Percentiles rank a stretch among this genome's conserved stretches.
Evolutionary conservation across 129 eudicot species (phyloP).

Genomic region (Artemisia argyi): DNA sequence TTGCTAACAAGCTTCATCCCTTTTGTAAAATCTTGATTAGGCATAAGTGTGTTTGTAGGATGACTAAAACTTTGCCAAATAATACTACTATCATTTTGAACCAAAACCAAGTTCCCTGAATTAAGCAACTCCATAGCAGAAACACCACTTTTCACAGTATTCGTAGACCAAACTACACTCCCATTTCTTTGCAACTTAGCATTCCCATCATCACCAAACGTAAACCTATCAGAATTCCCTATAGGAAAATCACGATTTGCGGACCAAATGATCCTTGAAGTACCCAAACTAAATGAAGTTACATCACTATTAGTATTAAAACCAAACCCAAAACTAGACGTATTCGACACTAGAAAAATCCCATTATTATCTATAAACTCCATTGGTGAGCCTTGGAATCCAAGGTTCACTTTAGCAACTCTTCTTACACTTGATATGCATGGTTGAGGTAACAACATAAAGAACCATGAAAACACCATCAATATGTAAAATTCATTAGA

Average conservation of each 20-base stretch:
- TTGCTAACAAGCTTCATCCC: neutral
- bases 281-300: constrained; percentile 11
- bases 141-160: constrained; percentile 59
- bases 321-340: neutral
- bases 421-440: constrained; percentile 51
- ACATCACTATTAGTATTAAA: neutral
- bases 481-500: neutral
- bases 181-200: constrained; percentile 55
- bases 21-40: constrained; percentile 28
- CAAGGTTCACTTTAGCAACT: constrained; percentile 38
- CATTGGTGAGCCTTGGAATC: neutral
- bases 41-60: constrained; percentile 28
- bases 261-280: constrained; percentile 73
- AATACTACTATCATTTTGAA: constrained; percentile 44
- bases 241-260: constrained; percentile 69
- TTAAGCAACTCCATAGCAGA: constrained; percentile 57
- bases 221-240: constrained; percentile 49
- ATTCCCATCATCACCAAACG: constrained; percentile 63
- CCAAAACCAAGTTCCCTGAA: constrained; percentile 73
- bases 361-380: neutral
- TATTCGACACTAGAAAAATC: neutral
- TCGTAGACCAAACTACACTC: constrained; percentile 58
- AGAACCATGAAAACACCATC: constrained; percentile 21
- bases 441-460: constrained; percentile 33
- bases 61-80: constrained; percentile 85